Evolutionary conservation across 2,329 filamentous ascomycete species (phyloP), one percentile per base, ranked within the genome.

Genomic region (Septoria linicola): DNA sequence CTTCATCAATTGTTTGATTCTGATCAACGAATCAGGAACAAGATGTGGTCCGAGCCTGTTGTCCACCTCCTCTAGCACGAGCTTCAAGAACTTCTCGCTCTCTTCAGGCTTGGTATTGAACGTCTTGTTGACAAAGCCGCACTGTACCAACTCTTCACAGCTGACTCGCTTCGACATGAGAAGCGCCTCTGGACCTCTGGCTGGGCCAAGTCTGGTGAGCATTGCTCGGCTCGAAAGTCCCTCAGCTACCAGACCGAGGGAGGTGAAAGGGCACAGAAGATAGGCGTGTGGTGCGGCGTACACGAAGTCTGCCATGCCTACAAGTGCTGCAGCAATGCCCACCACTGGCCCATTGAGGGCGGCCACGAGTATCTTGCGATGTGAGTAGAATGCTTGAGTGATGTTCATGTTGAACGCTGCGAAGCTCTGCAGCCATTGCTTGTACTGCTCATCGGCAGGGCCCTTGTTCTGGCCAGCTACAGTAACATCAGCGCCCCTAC

Each of bases 321-420:
- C 76, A 0, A 97, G 73, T 0, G 92, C 91, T 1, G 92, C 93
- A 1, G 87, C 88, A 25, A 97, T 84, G 4, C 93, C 93, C 46
- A 99, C 80, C 8, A 84, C 90, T 4, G 93, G 93, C 2, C 92
- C 93, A 73, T 97, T 97, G 59, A 97, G 84, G 0, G 89, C 93
- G 0, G 85, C 85, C 54, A 97, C 81, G 19, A 97, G 87, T 72
- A 97, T 87, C 75, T 97, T 96, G 63, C 90, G 88, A 73, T 97
- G 93, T 11, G 84, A 85, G 76, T 93, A 91, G 76, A 97, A 96
- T 62, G 89, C 85, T 63, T 89, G 85, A 2, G 91, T 93, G 63
- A 89, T 81, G 78, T 95, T 88, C 50, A 96, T 81, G 77, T 97
- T 97, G 77, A 87, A 86, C 14, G 51, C 77, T 8, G 89, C 86